phyloP scores from a whole-genome alignment of 441 rosid species.

The Pelargonium citronellum region DNA sequence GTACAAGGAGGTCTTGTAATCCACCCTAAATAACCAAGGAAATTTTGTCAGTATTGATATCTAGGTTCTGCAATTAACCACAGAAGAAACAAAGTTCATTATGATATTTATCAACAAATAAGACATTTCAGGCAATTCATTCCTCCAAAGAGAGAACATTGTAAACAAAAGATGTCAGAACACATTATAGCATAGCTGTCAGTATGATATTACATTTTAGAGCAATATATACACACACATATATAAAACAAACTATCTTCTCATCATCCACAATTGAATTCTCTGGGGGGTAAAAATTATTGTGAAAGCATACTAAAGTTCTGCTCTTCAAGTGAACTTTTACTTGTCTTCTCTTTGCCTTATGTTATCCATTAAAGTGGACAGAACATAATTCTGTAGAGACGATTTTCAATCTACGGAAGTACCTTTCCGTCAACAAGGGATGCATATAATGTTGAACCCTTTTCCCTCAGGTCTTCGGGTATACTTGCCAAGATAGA shows the following conservation, averaged over 20 bases:
- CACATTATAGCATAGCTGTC: neutral
- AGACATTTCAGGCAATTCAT: conserved; percentile 15
- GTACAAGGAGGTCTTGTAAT: conserved; percentile 60
- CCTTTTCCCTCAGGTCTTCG: conserved; percentile 58
- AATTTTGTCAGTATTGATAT: conserved; percentile 18
- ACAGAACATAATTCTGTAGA: no score
- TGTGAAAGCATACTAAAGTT: no score
- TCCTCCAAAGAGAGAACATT: neutral
- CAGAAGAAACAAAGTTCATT: conserved; percentile 8
- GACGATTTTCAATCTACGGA: conserved; percentile 6
- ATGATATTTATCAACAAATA: neutral
- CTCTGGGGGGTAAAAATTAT: neutral
- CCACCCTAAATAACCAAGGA: conserved; percentile 57
- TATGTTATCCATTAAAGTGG: no score
- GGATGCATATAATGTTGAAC: conserved; percentile 54
- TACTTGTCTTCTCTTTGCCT: no score
- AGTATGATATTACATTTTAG: neutral
- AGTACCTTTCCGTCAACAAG: conserved; percentile 72
- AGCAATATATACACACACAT: neutral
- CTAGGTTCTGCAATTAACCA: conserved; percentile 18
- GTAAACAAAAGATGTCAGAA: neutral
- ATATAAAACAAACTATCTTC: neutral
- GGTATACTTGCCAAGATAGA: conserved; percentile 72
- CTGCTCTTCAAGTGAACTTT: no score
- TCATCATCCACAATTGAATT: neutral